A percentile compares a stretch with the other conserved stretches of the same genome.
These are phyloP conservation scores for Magnaporthiopsis rhizophila DNA, from an alignment of 2,329 filamentous ascomycete genomes.

Conservation along the genomic window DNA sequence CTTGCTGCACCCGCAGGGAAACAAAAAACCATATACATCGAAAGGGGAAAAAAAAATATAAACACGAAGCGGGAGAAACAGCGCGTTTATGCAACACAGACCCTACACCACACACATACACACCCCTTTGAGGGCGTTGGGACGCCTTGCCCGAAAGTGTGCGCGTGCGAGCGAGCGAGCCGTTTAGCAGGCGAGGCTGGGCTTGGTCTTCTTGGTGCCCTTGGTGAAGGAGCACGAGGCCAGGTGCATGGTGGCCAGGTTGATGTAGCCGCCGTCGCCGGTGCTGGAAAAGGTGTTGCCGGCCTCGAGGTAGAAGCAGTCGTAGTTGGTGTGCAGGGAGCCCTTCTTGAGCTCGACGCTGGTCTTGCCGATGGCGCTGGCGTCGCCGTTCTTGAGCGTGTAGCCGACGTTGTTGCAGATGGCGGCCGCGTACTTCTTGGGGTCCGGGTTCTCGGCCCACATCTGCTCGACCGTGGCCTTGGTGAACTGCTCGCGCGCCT, in stretches of 20 bases:
- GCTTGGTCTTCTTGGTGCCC: background rate
- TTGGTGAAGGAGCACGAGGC: background rate
- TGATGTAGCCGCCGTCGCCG: conserved; percentile 3
- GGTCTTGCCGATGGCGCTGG: background rate
- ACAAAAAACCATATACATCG: background rate
- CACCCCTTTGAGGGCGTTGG: too few species aligned
- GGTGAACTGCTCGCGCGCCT: conserved; percentile 1
- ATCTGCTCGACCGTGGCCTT: conserved; percentile 1
- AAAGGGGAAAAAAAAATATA: background rate
- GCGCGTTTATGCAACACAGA: background rate
- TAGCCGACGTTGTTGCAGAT: conserved; percentile 5
- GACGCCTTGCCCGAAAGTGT: too few species aligned
- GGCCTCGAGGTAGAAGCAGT: conserved; percentile 2
- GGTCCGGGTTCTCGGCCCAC: background rate
- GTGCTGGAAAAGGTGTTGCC: background rate
- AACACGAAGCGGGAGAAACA: background rate
- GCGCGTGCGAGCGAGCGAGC: background rate
- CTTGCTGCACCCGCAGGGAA: background rate
- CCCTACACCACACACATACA: too few species aligned
- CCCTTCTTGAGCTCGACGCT: conserved; percentile 2
- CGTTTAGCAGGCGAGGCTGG: background rate
- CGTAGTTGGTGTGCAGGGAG: conserved; percentile 1
- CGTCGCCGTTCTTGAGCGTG: background rate
- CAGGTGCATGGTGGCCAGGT: background rate
- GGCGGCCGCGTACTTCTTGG: conserved; percentile 1